These are phyloP conservation scores for Vaccinium myrtillus DNA, from an alignment of 148 eudicot species.

Conservation along the genomic window DNA sequence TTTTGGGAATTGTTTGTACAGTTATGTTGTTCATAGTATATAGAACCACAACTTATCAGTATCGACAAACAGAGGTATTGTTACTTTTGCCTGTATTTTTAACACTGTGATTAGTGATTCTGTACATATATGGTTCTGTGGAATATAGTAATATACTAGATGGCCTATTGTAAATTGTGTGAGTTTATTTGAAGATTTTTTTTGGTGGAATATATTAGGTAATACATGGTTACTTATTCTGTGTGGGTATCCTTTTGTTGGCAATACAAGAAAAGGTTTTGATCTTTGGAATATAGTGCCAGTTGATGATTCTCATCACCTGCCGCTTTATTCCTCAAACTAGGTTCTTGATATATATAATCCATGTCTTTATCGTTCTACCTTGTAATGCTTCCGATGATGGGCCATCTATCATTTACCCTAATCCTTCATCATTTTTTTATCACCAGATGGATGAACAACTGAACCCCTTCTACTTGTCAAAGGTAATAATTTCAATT, in stretches of 20 bases:
- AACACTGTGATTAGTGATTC: background rate
- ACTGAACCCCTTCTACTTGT: constrained; percentile 55
- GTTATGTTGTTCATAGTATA: constrained; percentile 86
- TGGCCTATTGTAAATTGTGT: background rate
- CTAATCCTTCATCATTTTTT: background rate
- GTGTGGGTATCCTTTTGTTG: background rate
- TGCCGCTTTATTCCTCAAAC: constrained; percentile 12
- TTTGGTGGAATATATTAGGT: too few relatives aligned
- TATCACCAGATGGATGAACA: constrained; percentile 67
- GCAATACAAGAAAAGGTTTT: background rate
- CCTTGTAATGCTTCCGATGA: background rate
- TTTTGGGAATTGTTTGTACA: constrained; percentile 73
- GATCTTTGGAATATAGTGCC: background rate
- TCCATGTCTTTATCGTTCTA: background rate
- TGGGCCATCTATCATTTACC: background rate
- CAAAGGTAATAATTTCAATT: constrained; percentile 39
- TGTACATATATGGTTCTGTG: background rate
- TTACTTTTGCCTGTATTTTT: background rate
- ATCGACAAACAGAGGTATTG: constrained; percentile 79
- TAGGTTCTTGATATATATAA: background rate
- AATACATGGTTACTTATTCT: background rate
- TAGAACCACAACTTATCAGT: constrained; percentile 86
- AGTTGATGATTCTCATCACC: constrained; percentile 10
- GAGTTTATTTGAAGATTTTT: background rate
- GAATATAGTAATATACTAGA: background rate